Conservation (phyloP, 78 protist genomes). For the Parvularia atlantis region DNA sequence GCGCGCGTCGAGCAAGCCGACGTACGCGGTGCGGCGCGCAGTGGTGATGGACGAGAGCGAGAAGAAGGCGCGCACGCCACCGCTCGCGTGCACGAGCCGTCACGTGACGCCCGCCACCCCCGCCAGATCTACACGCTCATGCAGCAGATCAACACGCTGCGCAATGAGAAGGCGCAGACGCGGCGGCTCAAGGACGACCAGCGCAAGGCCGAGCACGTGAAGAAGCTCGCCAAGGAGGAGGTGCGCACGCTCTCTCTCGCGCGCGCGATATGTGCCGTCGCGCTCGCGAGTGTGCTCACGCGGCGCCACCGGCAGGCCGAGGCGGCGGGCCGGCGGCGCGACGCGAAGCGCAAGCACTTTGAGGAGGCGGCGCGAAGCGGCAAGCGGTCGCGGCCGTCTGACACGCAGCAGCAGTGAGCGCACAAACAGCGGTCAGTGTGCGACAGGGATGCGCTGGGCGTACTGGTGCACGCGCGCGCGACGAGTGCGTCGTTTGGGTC, state of each 20-base stretch:
- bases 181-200: not conserved
- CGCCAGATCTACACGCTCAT: not conserved
- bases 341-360: not conserved
- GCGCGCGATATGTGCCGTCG: no score
- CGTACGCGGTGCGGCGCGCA: constrained; percentile 13
- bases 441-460: no score
- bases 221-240: not conserved
- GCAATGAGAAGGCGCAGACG: not conserved
- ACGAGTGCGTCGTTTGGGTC: no score
- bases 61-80: not conserved
- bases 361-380: no score
- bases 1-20: not conserved
- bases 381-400: no score
- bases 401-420: no score
- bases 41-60: constrained; percentile 34
- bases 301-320: not conserved
- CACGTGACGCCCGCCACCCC: not conserved
- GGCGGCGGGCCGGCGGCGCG: not conserved
- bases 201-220: not conserved
- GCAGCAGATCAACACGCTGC: constrained; percentile 8
- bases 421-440: no score
- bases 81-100: not conserved
- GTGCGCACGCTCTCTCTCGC: no score
- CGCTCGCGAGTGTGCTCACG: no score
- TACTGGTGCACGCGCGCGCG: no score